These are phyloP conservation scores for Clonostachys solani DNA, from an alignment of 2,329 filamentous ascomycete species.

Conservation along the genomic window DNA sequence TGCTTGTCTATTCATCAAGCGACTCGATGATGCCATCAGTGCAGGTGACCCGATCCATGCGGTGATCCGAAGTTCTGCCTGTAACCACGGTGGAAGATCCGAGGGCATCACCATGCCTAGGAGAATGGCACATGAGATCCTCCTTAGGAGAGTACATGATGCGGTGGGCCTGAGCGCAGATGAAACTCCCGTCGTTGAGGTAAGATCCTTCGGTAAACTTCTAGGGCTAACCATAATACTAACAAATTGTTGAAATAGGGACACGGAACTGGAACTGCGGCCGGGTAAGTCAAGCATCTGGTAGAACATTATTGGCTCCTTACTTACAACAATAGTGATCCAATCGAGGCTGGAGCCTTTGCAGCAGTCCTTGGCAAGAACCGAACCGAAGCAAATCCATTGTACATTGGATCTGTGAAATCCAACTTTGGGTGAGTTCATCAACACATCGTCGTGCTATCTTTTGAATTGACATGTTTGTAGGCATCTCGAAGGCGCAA, in stretches of 20 bases:
- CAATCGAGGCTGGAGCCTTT: slow-evolving; percentile 29
- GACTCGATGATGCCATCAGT: slow-evolving; percentile 48
- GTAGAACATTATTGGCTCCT: too few species aligned
- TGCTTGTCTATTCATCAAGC: slow-evolving; percentile 54
- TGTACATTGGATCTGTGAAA: slow-evolving; percentile 8
- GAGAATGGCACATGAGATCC: slow-evolving; percentile 27
- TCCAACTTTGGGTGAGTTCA: slow-evolving; percentile 11
- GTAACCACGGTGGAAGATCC: slow-evolving; percentile 27
- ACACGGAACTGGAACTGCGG: slow-evolving; percentile 46
- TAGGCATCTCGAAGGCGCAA: slow-evolving; percentile 17
- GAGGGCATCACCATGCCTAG: slow-evolving; percentile 46
- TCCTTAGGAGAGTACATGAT: slow-evolving; percentile 32
- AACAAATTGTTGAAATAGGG: slow-evolving; percentile 28
- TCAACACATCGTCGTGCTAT: not conserved
- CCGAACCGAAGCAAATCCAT: not conserved
- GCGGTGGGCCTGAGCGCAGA: slow-evolving; percentile 23
- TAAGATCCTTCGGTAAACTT: slow-evolving; percentile 12
- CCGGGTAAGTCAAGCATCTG: slow-evolving; percentile 48
- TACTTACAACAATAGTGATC: slow-evolving; percentile 27
- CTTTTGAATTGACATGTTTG: not conserved
- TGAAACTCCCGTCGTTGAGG: slow-evolving; percentile 26
- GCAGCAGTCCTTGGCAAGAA: slow-evolving; percentile 5
- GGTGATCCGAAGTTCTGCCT: slow-evolving; percentile 19
- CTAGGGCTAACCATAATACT: slow-evolving; percentile 20
- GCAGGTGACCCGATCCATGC: slow-evolving; percentile 41